Percentiles rank a stretch among this genome's conserved stretches.
These are phyloP conservation scores for Ambrosiella cleistominuta DNA, from an alignment of 2,329 filamentous ascomycete genomes.

Conservation along the genomic window DNA sequence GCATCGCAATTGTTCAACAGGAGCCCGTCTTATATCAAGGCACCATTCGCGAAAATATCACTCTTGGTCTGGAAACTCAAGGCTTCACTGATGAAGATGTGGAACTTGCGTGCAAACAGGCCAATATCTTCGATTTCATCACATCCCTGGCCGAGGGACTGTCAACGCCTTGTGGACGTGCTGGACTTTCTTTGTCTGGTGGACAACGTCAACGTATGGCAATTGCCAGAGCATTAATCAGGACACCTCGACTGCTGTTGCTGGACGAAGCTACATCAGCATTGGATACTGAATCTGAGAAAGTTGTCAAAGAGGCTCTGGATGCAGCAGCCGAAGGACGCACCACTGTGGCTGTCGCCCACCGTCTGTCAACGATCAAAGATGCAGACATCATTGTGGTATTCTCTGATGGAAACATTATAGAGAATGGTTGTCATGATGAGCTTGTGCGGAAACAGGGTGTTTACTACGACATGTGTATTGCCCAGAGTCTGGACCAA, in stretches of 20 bases:
- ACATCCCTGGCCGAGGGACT: constrained; percentile 40
- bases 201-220: constrained; percentile 57
- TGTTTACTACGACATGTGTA: constrained; percentile 36
- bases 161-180: constrained; percentile 44
- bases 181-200: constrained; percentile 51
- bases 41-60: constrained; percentile 38
- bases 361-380: constrained; percentile 36
- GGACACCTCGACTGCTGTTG: constrained; percentile 47
- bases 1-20: constrained; percentile 25
- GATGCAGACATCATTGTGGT: constrained; percentile 47
- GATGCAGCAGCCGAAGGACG: constrained; percentile 25
- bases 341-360: constrained; percentile 48
- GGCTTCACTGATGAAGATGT: constrained; percentile 24
- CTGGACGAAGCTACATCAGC: constrained; percentile 54
- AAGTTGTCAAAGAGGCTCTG: constrained; percentile 45
- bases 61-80: constrained; percentile 23
- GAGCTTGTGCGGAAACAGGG: constrained; percentile 34
- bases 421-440: constrained; percentile 43
- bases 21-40: constrained; percentile 28
- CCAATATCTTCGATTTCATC: constrained; percentile 40
- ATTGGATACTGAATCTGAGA: constrained; percentile 49
- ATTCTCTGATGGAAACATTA: constrained; percentile 36
- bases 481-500: constrained; percentile 24
- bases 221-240: constrained; percentile 54
- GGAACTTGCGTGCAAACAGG: constrained; percentile 31